These are phyloP conservation scores for Oemleria cerasiformis DNA, from an alignment of 306 rosid genomes.

Conservation along the genomic window DNA sequence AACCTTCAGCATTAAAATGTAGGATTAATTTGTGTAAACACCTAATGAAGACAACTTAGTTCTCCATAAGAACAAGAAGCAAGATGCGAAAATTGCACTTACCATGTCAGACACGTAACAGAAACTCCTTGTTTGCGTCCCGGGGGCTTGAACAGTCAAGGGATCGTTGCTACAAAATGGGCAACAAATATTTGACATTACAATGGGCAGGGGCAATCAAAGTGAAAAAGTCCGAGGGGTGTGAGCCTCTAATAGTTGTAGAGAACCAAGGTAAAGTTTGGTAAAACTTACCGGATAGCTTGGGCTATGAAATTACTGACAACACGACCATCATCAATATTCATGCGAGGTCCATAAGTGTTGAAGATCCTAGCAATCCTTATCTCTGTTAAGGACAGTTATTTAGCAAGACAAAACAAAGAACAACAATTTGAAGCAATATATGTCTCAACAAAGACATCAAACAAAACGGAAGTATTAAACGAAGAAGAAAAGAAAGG, in stretches of 20 bases:
- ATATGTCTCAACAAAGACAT: background rate
- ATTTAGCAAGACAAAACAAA: background rate
- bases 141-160: slow-evolving; percentile 54
- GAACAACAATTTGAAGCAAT: background rate
- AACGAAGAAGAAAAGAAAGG: background rate
- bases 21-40: background rate
- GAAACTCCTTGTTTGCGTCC: slow-evolving; percentile 54
- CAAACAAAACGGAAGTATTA: background rate
- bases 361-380: slow-evolving; percentile 92
- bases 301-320: slow-evolving; percentile 98
- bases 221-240: background rate
- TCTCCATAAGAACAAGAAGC: background rate
- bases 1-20: slow-evolving; percentile 28
- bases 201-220: background rate
- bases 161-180: slow-evolving; percentile 53
- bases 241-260: background rate
- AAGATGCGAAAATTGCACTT: background rate
- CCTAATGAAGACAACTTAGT: background rate
- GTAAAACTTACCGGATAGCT: slow-evolving; percentile 67
- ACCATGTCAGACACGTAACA: slow-evolving; percentile 62
- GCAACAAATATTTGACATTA: slow-evolving; percentile 6
- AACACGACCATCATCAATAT: slow-evolving; percentile 95
- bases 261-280: background rate
- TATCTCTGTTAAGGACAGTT: slow-evolving; percentile 45
- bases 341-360: slow-evolving; percentile 98